Evolutionary conservation across 345 rosid species (phyloP), one percentile per base, ranked within the genome.

Genomic region (Populus pruinosa): DNA sequence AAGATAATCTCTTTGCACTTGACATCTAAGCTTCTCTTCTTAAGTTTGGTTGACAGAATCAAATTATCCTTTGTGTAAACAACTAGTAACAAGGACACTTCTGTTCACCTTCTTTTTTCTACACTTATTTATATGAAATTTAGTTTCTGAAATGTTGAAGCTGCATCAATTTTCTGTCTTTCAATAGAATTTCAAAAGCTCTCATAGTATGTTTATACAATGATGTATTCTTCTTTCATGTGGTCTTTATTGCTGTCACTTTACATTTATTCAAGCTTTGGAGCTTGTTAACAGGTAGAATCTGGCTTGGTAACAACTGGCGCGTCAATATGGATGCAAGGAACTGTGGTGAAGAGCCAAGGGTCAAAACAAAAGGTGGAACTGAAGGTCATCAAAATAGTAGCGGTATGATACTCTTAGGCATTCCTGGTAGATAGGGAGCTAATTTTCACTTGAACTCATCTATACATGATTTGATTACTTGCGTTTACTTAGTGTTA

Each of bases 331-430:
- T 87, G 88, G 85, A 88, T 93, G 41, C 94, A 88, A 89, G 99
- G 99, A 72, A 87, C 86, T 71, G 75, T 96, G 81, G 94, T 88
- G 17, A 85, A 89, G 33, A 96, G 99, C 87, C 97, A 90, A 87
- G 99, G 99, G 41, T 83, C 95, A 36, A 96, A 92, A 83, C 98
- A 96, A 79, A 96, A 92, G 56, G 90, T 96, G 79, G 99, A 96
- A 76, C 82, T 93, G 70, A 96, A 92, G 85, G 89, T 89, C 80
- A 88, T 88, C 55, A 96, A 96, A 85, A 83, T 93, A 78, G 82
- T 92, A 31, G 78, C 79, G 97, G 99, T 93, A 89, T 11, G 86
- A 20, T 75, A 35, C 67, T 43, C 64, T 63, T 66, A 29, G 39
- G 31, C 29, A 49, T 71, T 44, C 79, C 72, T 21, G 33, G 61